Evolutionary conservation across 768 basidiomycete species (phyloP).

Genomic region (Suillus ampliporus): DNA sequence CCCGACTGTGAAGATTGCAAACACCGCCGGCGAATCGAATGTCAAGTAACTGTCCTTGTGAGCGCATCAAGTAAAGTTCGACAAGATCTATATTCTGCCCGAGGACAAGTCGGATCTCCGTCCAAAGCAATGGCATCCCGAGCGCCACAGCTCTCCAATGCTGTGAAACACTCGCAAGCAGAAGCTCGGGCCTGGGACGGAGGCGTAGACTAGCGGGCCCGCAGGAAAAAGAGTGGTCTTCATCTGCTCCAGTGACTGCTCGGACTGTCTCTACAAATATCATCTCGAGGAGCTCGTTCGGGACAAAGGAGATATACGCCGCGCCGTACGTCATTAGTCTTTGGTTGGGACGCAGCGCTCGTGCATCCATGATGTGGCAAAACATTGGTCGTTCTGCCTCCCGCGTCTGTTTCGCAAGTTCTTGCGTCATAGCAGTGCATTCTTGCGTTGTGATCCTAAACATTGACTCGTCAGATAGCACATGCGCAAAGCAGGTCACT

Average conservation of each 20-base stretch:
- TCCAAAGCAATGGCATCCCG: conserved; percentile 48
- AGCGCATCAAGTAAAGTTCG: conserved; percentile 32
- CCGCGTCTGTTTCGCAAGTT: conserved; percentile 21
- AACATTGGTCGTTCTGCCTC: conserved; percentile 23
- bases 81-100: conserved; percentile 33
- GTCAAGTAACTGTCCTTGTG: conserved; percentile 28
- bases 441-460: conserved; percentile 10
- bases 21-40: conserved; percentile 27
- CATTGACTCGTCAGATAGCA: background rate
- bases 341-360: conserved; percentile 20
- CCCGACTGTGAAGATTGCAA: conserved; percentile 24
- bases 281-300: conserved; percentile 33
- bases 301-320: conserved; percentile 25
- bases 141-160: conserved; percentile 48
- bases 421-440: conserved; percentile 17
- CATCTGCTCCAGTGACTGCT: conserved; percentile 12
- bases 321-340: conserved; percentile 10
- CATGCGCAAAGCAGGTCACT: background rate
- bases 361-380: conserved; percentile 22
- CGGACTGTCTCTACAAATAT: conserved; percentile 27
- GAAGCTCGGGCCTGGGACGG: conserved; percentile 31
- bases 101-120: conserved; percentile 31
- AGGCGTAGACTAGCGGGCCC: conserved; percentile 6
- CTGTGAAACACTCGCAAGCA: conserved; percentile 48
- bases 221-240: background rate